Base-by-base conservation (phyloP, 352 stramenopile genomes). In the Globisporangium rhizosaccharum region DNA sequence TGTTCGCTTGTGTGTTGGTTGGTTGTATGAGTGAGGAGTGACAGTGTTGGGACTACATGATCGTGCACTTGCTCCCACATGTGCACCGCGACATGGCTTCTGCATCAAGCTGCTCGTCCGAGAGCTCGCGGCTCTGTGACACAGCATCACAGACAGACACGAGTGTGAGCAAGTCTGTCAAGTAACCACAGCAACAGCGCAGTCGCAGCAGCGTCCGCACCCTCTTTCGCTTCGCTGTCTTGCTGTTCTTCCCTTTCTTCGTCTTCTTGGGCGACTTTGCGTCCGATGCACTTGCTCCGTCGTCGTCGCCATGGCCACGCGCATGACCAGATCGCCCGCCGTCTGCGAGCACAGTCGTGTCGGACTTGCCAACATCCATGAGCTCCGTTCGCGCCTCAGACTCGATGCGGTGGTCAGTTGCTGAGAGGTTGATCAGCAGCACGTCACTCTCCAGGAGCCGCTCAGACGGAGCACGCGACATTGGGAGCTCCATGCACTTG, bases 11-110 rank as follows among this genome's bases (percentile, higher is more conserved):
- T 36, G 28, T 37, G 39, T 25, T 41, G 37, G 23, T 23, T 23
- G 23, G 23, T 23, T 28, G n/a, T 50, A 57, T 36, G 23, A 23
- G 23, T 57, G 23, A 50, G 28, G 9, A 44, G 33, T 45, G 42
- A 51, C 15, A n/a, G 30, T 23, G 26, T 51, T 2, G 7, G 25
- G 14, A 26, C 68, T 83, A 90, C 81, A 88, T 90, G 51, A 88
- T 78, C 33, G 72, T 63, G 68, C 81, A 88, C 44, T 67, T 71
- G 53, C 49, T 74, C 18, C 79, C 75, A 42, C 81, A 90, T 0
- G 65, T 74, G 63, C 80, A 90, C 46, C 78, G 79, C 42, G 75
- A 68, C 78, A 90, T 88, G n/a, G 75, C 71, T 49, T 87, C 81
- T 7, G 55, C 66, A 8, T 88, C 79, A 0, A 88, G 66, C 25